A percentile compares a stretch with the other conserved stretches of the same genome.
Conservation (phyloP, 192 early-diverging fungal genomes). For the Rhizoclosmatium sp. region DNA sequence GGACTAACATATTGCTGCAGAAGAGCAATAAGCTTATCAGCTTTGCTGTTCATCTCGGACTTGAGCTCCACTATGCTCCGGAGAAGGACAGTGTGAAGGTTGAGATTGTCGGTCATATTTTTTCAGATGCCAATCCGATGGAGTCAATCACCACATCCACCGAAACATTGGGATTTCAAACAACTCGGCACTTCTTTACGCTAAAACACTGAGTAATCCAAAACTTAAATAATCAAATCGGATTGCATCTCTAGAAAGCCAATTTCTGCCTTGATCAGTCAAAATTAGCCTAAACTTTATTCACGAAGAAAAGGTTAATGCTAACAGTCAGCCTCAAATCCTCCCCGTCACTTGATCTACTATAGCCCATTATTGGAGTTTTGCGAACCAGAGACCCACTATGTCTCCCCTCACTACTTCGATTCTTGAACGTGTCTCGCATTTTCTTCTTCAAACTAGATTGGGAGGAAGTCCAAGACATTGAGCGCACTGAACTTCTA, state of each 20-base stretch:
- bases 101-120: background rate
- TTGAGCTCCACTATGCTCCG: conserved; percentile 13
- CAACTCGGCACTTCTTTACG: too few relatives aligned
- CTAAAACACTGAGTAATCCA: too few relatives aligned
- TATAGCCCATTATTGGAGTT: background rate
- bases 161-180: too few relatives aligned
- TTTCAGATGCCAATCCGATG: too few relatives aligned
- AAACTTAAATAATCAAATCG: too few relatives aligned
- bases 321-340: background rate
- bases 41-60: conserved; percentile 3
- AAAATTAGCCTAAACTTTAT: background rate
- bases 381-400: background rate
- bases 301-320: background rate
- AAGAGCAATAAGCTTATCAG: conserved; percentile 9
- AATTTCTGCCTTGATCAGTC: background rate
- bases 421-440: conserved; percentile 1
- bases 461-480: background rate
- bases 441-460: background rate
- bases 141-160: too few relatives aligned
- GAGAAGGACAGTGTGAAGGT: background rate
- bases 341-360: background rate
- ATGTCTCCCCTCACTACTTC: background rate
- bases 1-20: background rate
- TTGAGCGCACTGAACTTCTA: background rate
- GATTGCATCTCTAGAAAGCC: too few relatives aligned